Evolutionary conservation across 1,284 basidiomycete genomes (phyloP).

Genomic region (Trichosporon faecale): DNA sequence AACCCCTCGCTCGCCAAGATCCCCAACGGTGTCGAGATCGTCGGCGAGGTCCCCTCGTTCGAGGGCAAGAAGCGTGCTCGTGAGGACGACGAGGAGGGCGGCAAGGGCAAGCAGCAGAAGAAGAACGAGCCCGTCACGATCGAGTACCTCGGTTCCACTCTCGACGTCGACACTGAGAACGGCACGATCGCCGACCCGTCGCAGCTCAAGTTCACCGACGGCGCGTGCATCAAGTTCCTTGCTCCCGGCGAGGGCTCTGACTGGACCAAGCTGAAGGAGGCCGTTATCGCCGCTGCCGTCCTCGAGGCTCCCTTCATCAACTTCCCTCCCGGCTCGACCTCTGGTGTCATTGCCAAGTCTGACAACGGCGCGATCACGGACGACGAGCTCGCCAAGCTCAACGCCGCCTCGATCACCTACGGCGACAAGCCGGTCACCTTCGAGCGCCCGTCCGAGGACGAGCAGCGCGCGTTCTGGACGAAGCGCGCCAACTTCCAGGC

Average conservation of each 20-base stretch:
- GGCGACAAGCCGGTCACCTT: constrained; percentile 49
- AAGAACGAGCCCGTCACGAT: constrained; percentile 54
- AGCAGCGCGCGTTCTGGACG: constrained; percentile 73
- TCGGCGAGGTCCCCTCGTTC: constrained; percentile 30
- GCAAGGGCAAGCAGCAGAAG: constrained; percentile 55
- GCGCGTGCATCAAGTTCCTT: constrained; percentile 47
- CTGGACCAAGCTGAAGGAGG: constrained; percentile 55
- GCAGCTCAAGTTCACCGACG: constrained; percentile 52
- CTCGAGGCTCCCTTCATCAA: constrained; percentile 43
- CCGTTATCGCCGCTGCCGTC: constrained; percentile 35
- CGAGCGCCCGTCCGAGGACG: constrained; percentile 54
- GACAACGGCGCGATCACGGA: constrained; percentile 52
- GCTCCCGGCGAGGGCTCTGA: constrained; percentile 50
- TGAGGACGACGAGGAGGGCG: constrained; percentile 51
- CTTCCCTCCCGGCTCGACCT: constrained; percentile 48
- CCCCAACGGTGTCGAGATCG: constrained; percentile 43
- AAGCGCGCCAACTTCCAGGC: constrained; percentile 62
- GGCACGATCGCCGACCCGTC: constrained; percentile 51
- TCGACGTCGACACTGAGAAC: constrained; percentile 65
- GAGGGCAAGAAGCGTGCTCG: constrained; percentile 39
- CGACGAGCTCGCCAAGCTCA: constrained; percentile 53
- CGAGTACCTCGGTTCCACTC: constrained; percentile 61
- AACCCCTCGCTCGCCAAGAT: constrained; percentile 41
- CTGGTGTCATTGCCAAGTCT: constrained; percentile 53
- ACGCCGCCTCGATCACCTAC: constrained; percentile 50